These are phyloP conservation scores for Monosporascus sp. DNA, from an alignment of 2,329 filamentous ascomycete species.

Conservation along the genomic window DNA sequence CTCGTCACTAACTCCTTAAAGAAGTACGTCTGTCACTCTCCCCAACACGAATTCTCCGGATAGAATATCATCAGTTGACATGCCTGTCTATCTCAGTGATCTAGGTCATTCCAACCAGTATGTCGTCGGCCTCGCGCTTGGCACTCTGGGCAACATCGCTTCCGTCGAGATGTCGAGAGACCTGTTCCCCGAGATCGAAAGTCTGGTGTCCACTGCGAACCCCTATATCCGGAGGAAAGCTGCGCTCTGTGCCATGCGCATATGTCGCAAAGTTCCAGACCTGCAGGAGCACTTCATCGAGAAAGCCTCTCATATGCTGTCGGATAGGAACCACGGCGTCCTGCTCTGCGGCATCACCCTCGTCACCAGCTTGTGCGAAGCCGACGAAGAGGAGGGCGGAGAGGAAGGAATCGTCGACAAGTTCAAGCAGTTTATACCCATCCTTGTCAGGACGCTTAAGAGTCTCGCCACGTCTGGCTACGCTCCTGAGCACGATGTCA, in stretches of 20 bases:
- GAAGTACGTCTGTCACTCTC: constrained; percentile 58
- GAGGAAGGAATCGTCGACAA: constrained; percentile 86
- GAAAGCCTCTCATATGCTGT: constrained; percentile 81
- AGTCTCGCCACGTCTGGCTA: constrained; percentile 91
- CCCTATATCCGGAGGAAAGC: constrained; percentile 98
- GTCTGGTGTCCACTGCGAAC: constrained; percentile 83
- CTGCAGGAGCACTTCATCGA: constrained; percentile 96
- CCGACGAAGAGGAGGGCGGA: constrained; percentile 87
- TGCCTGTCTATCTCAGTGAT: constrained; percentile 54
- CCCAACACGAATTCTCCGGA: neutral
- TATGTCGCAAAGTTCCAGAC: constrained; percentile 96
- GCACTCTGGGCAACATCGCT: constrained; percentile 94
- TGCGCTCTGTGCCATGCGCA: constrained; percentile 96
- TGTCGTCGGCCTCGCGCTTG: constrained; percentile 91
- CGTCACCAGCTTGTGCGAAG: constrained; percentile 88
- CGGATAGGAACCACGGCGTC: constrained; percentile 94
- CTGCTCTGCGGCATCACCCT: constrained; percentile 87
- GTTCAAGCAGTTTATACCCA: constrained; percentile 80
- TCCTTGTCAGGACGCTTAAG: constrained; percentile 85
- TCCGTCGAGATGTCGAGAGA: constrained; percentile 98
- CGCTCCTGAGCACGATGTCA: constrained; percentile 95
- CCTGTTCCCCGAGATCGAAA: constrained; percentile 93
- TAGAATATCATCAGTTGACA: constrained; percentile 27
- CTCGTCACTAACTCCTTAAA: constrained; percentile 96
- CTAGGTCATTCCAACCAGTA: constrained; percentile 97